Conservation (phyloP, 495 filamentous ascomycete genomes). For the Penicillium simplicissimum region DNA sequence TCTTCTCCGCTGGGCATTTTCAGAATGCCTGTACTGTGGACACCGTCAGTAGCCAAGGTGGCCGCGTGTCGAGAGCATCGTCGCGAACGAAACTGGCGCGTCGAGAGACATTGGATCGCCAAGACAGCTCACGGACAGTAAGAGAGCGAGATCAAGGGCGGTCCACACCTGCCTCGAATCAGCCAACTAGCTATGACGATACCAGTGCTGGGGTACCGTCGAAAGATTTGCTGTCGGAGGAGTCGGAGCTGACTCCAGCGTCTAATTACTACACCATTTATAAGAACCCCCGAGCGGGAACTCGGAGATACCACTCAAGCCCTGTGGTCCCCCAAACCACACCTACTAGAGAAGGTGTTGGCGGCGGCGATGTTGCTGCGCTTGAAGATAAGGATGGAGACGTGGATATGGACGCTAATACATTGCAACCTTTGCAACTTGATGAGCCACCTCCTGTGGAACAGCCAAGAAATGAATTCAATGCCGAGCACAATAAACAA, state of each 20-base stretch:
- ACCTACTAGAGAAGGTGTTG: neutral
- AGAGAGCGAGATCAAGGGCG: slow-evolving; percentile 14
- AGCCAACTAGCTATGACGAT: neutral
- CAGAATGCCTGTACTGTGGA: slow-evolving; percentile 27
- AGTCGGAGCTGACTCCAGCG: neutral
- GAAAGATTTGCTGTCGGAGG: neutral
- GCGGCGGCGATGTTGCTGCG: neutral
- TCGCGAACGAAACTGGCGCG: slow-evolving; percentile 17
- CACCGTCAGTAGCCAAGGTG: slow-evolving; percentile 25
- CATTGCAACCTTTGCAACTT: neutral
- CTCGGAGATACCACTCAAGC: slow-evolving; percentile 10
- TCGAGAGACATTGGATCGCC: slow-evolving; percentile 15
- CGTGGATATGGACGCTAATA: neutral
- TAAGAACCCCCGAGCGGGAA: neutral
- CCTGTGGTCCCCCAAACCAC: slow-evolving; percentile 6
- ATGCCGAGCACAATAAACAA: slow-evolving; percentile 5
- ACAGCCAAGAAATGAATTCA: neutral
- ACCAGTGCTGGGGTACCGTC: neutral
- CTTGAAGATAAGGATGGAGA: neutral
- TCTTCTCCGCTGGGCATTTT: slow-evolving; percentile 21
- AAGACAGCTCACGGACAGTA: slow-evolving; percentile 11
- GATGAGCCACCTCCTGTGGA: slow-evolving; percentile 1
- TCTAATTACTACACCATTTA: neutral
- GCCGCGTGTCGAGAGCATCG: slow-evolving; percentile 16
- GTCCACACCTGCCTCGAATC: slow-evolving; percentile 9